Base-by-base conservation (phyloP, 2,329 filamentous ascomycete species). In the Elsinoe necatrix region DNA sequence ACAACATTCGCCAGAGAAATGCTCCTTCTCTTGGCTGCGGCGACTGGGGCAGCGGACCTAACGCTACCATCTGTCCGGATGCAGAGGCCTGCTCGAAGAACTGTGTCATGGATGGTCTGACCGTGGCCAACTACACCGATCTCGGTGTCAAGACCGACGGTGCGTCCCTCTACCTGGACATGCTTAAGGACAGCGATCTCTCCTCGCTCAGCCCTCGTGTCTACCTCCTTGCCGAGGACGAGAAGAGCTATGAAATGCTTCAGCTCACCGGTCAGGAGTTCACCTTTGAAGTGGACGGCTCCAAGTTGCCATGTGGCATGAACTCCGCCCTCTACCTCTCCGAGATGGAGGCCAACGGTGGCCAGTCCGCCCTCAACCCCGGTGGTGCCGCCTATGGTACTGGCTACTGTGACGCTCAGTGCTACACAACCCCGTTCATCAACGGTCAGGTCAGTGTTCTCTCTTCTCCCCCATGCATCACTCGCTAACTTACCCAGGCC, bases 221-320 rank as follows among this genome's bases (percentile, higher is more conserved):
- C 60, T 74, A 73, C 64, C 64, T 73, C 55, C 69, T 74, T 67
- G 70, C 78, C 9, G 63, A 69, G 63, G 72, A 76, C 52, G 79
- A 83, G 43, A 75, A 73, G 62, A 79, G 77, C 58, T 88, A 88
- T 69, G 73, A 86, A 72, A 77, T 79, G 66, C 83, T 87, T 71
- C 76, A 80, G 58, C 74, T 87, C 58, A 74, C 82, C 54, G 81
- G 81, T 70, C 78, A 84, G 65, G 85, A 88, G 69, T 83, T 88
- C 71, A 83, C 82, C 55, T 86, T 88, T 60, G 83, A 86, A 56
- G 84, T 87, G 21, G 84, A 88, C 66, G 80, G 86, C 42, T 86
- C 83, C 41, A 78, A 79, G 63, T 73, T 86, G 16, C 79, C 80
- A 58, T 89, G 85, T 65, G 85, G 85, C 59, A 72, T 88, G 58